Evolutionary conservation across 768 basidiomycete species (phyloP).

Genomic region (Jaapia argillacea): DNA sequence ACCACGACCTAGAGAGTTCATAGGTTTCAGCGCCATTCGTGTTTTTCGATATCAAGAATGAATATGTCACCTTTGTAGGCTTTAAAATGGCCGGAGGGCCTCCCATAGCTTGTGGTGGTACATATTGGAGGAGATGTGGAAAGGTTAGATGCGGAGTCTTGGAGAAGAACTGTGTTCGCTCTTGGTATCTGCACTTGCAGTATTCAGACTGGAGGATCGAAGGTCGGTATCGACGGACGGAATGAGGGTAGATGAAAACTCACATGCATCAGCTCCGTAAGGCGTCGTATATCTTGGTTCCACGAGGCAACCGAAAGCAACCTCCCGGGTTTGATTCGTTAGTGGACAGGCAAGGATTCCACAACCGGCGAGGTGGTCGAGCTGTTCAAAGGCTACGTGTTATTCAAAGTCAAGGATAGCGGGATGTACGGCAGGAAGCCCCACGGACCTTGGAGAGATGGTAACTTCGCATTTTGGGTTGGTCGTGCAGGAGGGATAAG

Average conservation of each 20-base stretch:
- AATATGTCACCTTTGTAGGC: slow-evolving; percentile 99
- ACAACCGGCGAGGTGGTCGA: too few species aligned
- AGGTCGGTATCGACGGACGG: slow-evolving; percentile 3
- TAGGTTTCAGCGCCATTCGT: slow-evolving; percentile 96
- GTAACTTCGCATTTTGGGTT: too few species aligned
- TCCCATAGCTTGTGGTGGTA: slow-evolving; percentile 96
- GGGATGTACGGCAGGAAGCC: too few species aligned
- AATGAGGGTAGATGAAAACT: slow-evolving; percentile 18
- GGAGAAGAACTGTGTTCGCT: slow-evolving; percentile 52
- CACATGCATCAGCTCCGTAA: slow-evolving; percentile 86
- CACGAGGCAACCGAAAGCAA: slow-evolving; percentile 95
- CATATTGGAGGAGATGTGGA: slow-evolving; percentile 97
- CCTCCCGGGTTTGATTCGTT: slow-evolving; percentile 93
- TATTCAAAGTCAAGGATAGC: too few species aligned
- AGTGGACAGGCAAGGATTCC: too few species aligned
- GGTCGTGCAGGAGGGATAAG: too few species aligned
- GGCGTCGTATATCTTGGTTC: slow-evolving; percentile 93
- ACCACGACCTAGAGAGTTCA: slow-evolving; percentile 99
- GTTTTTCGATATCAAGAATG: slow-evolving; percentile 87
- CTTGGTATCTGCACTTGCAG: slow-evolving; percentile 90
- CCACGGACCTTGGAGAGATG: too few species aligned
- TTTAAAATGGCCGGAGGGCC: slow-evolving; percentile 92
- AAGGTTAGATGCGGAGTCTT: slow-evolving; percentile 1
- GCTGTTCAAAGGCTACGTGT: too few species aligned
- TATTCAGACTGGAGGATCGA: slow-evolving; percentile 61